Evolutionary conservation across 2,329 filamentous ascomycete genomes (phyloP).

Genomic region (Bipolaris victoriae): DNA sequence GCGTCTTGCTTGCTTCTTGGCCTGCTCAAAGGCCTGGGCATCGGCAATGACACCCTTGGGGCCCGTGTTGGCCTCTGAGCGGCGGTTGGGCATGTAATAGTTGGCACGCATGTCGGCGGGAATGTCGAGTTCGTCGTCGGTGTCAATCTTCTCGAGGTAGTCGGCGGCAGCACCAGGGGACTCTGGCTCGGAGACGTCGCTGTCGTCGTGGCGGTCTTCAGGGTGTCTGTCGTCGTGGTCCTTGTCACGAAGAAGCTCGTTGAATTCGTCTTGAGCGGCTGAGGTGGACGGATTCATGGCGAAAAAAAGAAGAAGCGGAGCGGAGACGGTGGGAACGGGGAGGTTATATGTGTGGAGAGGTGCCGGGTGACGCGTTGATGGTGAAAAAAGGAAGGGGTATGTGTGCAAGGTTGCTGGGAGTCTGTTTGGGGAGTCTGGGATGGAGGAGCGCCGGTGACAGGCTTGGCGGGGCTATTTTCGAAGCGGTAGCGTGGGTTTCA

Average conservation of each 20-base stretch:
- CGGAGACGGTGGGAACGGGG: slow-evolving; percentile 13
- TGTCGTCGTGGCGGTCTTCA: slow-evolving; percentile 62
- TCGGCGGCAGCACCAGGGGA: slow-evolving; percentile 56
- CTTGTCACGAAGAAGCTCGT: slow-evolving; percentile 58
- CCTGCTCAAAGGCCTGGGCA: slow-evolving; percentile 76
- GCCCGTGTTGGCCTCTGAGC: slow-evolving; percentile 74
- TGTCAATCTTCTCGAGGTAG: slow-evolving; percentile 67
- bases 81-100: slow-evolving; percentile 64
- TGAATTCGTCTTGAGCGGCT: slow-evolving; percentile 59
- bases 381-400: slow-evolving; percentile 15
- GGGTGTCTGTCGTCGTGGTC: slow-evolving; percentile 52
- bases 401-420: slow-evolving; percentile 13
- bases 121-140: slow-evolving; percentile 55
- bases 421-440: slow-evolving; percentile 9
- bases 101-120: slow-evolving; percentile 62
- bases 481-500: slow-evolving; percentile 12
- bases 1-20: slow-evolving; percentile 51
- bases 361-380: slow-evolving; percentile 13
- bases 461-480: slow-evolving; percentile 27
- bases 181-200: slow-evolving; percentile 63
- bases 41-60: slow-evolving; percentile 89
- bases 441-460: slow-evolving; percentile 14
- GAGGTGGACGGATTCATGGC: slow-evolving; percentile 50
- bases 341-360: slow-evolving; percentile 34
- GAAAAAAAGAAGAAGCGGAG: slow-evolving; percentile 24